Base-by-base conservation (phyloP, 768 basidiomycete genomes). In the Phaeotremella fagi region DNA sequence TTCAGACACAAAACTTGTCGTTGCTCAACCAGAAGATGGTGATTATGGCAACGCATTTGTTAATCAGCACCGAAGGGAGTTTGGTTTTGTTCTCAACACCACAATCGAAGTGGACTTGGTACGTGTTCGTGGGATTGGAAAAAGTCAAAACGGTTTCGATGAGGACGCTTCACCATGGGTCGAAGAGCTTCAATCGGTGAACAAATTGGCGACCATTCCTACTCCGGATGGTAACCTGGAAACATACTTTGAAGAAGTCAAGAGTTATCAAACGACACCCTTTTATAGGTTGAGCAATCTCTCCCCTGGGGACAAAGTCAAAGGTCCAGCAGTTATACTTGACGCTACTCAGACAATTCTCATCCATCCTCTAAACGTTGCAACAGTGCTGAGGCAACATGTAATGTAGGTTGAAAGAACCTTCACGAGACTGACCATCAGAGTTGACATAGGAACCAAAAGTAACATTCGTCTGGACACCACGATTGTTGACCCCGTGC, bases 111-210 rank as follows among this genome's bases (percentile, higher is more conserved):
- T 43, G 22, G 42, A 43, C 9, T 9, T 11, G 9, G 23, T 43
- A 9, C 7, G 42, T 7, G 42, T 43, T 35, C 33, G 14, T 74
- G 90, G 89, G 3, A 86, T 89, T 35, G 90, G 92, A 42, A 90
- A 90, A 77, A 41, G 25, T 26, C 26, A 43, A 9, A 35, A 9
- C 33, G 9, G 11, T 9, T 35, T 35, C 33, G 33, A 35, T 35
- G 33, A 35, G n/a, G 9, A 9, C 11, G 33, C 33, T 9, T 54
- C 53, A 20, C 37, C 53, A 12, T 54, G 38, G 18, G 53, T 54
- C n/a, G 46, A 54, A 31, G 53, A 54, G 35, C 29, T 54, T 20
- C 33, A 26, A 24, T 23, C 25, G 9, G 24, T 35, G 33, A 35
- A 48, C 16, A 28, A 29, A 7, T 27, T 27, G 14, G 45, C 47